Conservation (phyloP, 176 grass and related monocot genomes). For the Tillandsia fasciculata region DNA sequence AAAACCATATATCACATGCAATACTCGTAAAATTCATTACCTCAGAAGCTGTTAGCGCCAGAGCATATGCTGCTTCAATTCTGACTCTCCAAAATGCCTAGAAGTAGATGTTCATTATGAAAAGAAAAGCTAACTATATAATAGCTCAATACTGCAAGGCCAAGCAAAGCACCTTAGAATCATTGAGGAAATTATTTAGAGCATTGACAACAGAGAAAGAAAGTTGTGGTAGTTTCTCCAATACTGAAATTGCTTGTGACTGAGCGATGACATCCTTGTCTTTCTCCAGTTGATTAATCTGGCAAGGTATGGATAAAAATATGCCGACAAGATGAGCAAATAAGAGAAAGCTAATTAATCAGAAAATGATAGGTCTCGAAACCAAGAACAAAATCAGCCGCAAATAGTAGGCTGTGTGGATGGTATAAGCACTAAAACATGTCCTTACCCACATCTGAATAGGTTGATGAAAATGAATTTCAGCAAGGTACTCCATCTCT, state of each 20-base stretch:
- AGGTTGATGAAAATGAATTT: conserved; percentile 92
- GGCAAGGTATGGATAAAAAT: conserved; percentile 20
- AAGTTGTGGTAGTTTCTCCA: conserved; percentile 74
- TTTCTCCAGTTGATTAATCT: conserved; percentile 99
- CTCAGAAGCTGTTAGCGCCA: conserved; percentile 81
- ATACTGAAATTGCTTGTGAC: conserved; percentile 81
- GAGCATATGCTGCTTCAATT: conserved; percentile 89
- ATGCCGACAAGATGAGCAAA: background rate
- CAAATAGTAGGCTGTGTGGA: background rate
- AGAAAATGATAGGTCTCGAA: background rate
- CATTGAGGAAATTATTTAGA: conserved; percentile 95
- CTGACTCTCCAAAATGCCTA: conserved; percentile 98
- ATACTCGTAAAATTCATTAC: conserved; percentile 28
- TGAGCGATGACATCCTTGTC: conserved; percentile 98
- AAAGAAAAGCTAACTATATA: conserved; percentile 22
- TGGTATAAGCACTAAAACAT: background rate
- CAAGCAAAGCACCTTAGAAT: conserved; percentile 70
- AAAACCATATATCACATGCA: conserved; percentile 18
- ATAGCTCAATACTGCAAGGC: conserved; percentile 12
- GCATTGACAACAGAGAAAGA: conserved; percentile 82
- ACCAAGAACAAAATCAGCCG: background rate
- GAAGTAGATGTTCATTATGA: conserved; percentile 18
- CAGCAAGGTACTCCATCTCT: conserved; percentile 97
- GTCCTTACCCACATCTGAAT: conserved; percentile 94
- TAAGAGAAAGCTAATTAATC: background rate